These are phyloP conservation scores for Lasiodiplodia sp. DNA, from an alignment of 2,329 filamentous ascomycete species.

Conservation along the genomic window DNA sequence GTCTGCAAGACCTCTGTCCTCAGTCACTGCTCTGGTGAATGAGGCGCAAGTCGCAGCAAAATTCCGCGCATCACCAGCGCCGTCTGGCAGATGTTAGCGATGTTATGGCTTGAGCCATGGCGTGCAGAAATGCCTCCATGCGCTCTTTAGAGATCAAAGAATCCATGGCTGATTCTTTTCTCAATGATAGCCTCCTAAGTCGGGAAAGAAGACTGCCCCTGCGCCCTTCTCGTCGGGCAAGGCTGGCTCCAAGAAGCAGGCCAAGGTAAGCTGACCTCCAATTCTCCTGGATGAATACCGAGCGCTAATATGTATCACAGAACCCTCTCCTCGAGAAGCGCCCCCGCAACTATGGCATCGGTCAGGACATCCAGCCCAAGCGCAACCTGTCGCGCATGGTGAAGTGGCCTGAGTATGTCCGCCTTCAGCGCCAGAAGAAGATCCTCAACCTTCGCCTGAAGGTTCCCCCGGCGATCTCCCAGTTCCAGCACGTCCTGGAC, in stretches of 20 bases:
- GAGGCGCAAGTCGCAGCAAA: conserved; percentile 26
- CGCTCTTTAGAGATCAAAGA: conserved; percentile 31
- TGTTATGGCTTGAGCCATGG: conserved; percentile 29
- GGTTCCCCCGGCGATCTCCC: conserved; percentile 94
- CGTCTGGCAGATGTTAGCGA: conserved; percentile 22
- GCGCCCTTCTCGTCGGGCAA: conserved; percentile 96
- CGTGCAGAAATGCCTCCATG: conserved; percentile 23
- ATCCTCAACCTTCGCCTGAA: conserved; percentile 98
- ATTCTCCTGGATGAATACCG: neutral
- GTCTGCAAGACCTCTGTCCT: conserved; percentile 24
- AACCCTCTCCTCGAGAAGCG: conserved; percentile 99
- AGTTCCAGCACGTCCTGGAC: conserved; percentile 92
- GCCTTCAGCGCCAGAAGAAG: conserved; percentile 90
- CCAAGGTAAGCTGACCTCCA: conserved; percentile 76
- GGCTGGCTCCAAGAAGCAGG: conserved; percentile 90
- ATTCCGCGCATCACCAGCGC: conserved; percentile 26
- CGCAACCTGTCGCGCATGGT: conserved; percentile 86
- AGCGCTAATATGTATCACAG: conserved; percentile 56
- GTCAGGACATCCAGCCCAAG: conserved; percentile 96
- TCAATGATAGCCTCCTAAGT: conserved; percentile 99
- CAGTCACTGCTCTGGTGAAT: neutral
- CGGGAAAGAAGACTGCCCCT: conserved; percentile 95
- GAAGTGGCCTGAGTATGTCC: conserved; percentile 98
- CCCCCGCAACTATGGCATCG: conserved; percentile 96
- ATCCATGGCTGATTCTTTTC: conserved; percentile 92